Percentiles rank a stretch among this genome's conserved stretches.
phyloP scores from a whole-genome alignment of 1,139 yeast genomes.

The Kluyveromyces sp. region DNA sequence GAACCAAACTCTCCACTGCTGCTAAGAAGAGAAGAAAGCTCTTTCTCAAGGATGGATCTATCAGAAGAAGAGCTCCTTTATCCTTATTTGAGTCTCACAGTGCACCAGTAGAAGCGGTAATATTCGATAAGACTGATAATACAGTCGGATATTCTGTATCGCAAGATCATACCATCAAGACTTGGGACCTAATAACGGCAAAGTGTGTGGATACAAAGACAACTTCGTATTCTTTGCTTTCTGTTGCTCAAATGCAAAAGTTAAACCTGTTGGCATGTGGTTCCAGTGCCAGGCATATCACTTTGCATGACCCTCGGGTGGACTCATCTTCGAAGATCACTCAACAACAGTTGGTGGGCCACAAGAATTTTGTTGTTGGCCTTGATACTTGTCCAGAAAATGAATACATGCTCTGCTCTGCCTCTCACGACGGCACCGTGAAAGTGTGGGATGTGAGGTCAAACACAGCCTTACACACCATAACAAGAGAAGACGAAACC shows the following conservation, averaged over 20 bases:
- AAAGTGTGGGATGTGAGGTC: slow-evolving; percentile 95
- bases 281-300: slow-evolving; percentile 91
- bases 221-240: slow-evolving; percentile 80
- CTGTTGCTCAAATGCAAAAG: slow-evolving; percentile 60
- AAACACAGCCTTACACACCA: slow-evolving; percentile 76
- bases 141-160: slow-evolving; percentile 90
- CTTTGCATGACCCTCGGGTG: slow-evolving; percentile 83
- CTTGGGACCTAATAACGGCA: slow-evolving; percentile 90
- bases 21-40: slow-evolving; percentile 84
- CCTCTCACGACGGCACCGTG: slow-evolving; percentile 92
- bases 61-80: slow-evolving; percentile 76
- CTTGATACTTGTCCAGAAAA: slow-evolving; percentile 67
- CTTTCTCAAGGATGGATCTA: slow-evolving; percentile 69
- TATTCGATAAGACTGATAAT: slow-evolving; percentile 62
- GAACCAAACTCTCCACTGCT: slow-evolving; percentile 51
- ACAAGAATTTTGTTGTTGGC: slow-evolving; percentile 81
- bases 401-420: slow-evolving; percentile 77
- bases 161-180: slow-evolving; percentile 88
- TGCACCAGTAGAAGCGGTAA: slow-evolving; percentile 80
- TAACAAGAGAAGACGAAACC: slow-evolving; percentile 54
- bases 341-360: slow-evolving; percentile 74
- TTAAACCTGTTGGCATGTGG: slow-evolving; percentile 78
- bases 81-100: slow-evolving; percentile 71
- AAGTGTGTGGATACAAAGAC: slow-evolving; percentile 80
- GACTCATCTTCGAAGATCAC: slow-evolving; percentile 45